A percentile compares a stretch with the other conserved stretches of the same genome.
These are phyloP conservation scores for Phaeotremella fagi DNA, from an alignment of 768 basidiomycete genomes.

Conservation along the genomic window DNA sequence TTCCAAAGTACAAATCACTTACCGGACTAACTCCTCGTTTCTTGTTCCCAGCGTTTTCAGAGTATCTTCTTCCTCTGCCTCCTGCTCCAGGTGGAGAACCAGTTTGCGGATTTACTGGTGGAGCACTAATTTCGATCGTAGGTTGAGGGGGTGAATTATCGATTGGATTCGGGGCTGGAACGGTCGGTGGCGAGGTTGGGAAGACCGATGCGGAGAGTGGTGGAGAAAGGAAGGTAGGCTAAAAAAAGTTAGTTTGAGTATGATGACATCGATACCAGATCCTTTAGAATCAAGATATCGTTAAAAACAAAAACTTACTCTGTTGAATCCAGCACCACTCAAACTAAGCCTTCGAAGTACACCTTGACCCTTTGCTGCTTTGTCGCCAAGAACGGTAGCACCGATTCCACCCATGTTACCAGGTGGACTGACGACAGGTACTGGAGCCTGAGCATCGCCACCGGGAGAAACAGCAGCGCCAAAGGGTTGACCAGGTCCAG, in stretches of 20 bases:
- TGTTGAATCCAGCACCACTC: constrained; percentile 15
- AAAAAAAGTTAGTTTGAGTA: not conserved
- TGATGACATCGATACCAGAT: not conserved
- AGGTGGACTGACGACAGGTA: not conserved
- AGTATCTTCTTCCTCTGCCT: constrained; percentile 25
- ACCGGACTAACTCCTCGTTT: constrained; percentile 44
- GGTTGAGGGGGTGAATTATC: not conserved
- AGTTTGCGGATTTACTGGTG: constrained; percentile 2
- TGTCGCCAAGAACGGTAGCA: constrained; percentile 34
- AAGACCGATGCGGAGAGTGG: constrained; percentile 7
- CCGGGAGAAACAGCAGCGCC: constrained; percentile 1
- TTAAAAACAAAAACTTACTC: constrained; percentile 22
- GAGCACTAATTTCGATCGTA: not conserved
- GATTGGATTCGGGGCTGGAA: constrained; percentile 2
- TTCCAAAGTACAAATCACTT: constrained; percentile 7
- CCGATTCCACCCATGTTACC: not conserved
- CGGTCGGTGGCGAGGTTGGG: constrained; percentile 8
- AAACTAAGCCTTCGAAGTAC: constrained; percentile 36
- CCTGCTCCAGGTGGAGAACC: constrained; percentile 5
- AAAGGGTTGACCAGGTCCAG: not conserved
- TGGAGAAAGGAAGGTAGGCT: constrained; percentile 23
- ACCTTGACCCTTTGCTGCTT: constrained; percentile 39
- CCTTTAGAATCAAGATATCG: not conserved
- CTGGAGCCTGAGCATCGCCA: not conserved
- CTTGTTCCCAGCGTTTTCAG: constrained; percentile 21